Base-by-base conservation (phyloP, 345 rosid species). In the Crucihimalaya himalaica region DNA sequence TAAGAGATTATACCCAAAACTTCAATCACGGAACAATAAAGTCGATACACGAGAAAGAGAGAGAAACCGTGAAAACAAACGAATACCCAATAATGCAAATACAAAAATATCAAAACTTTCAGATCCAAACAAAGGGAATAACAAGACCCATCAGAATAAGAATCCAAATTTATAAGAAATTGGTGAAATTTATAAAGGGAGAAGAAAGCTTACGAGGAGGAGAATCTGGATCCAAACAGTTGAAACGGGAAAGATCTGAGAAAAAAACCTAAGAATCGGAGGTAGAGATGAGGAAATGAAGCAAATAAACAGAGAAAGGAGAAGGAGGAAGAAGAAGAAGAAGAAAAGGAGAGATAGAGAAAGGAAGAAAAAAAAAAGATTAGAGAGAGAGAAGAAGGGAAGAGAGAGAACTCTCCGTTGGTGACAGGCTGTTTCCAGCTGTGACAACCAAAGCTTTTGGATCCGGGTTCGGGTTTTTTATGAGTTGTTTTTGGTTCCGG, bases 341-440 rank as follows among this genome's bases (percentile, higher is more conserved):
- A 70, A 59, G 50, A 16, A 16, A 9, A 67, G 66, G 50, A 45
- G 75, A 62, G 45, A 21, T 60, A 19, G 66, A 51, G 70, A 64
- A 28, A 37, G 63, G n/a, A 19, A 10, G 27, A 29, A 5, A 66
- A 11, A 42, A 28, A 55, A 20, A 57, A 28, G 40, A 23, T 35
- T 40, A 72, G 63, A 35, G 68, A 53, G 68, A 52, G 51, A 64
- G 21, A 39, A 11, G 8, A n/a, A 31, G 28, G 13, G 15, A 16
- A 18, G 51, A 43, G 42, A 54, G 12, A 57, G 42, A 56, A 57
- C 85, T 83, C 93, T 87, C 86, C 85, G 97, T 92, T 92, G 97
- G 89, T 86, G 98, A 90, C 99, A 95, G 98, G 78, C 98, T 95
- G 98, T 90, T 80, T 87, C 97, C 99, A 95, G 97, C 99, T 95